phyloP scores from a whole-genome alignment of 116 monocot genomes.

The Dioscorea cayenensis region DNA sequence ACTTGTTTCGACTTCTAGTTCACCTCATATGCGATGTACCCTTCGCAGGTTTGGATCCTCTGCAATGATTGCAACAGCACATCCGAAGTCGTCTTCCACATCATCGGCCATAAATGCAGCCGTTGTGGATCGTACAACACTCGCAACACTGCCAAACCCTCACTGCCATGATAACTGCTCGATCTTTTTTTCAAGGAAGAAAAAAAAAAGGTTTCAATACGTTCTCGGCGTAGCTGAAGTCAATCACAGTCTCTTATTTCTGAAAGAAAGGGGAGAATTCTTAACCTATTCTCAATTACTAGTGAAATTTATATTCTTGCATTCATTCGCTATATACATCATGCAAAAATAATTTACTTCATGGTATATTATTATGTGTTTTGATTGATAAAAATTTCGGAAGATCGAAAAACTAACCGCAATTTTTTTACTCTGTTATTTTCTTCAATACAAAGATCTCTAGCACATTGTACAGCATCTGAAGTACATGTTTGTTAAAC shows the following conservation, averaged over 20 bases:
- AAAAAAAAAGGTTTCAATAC: not conserved
- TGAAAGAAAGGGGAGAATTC: too few relatives aligned
- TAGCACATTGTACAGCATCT: not conserved
- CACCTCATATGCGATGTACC: not conserved
- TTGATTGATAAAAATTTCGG: too few relatives aligned
- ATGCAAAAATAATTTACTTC: too few relatives aligned
- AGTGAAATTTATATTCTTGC: too few relatives aligned
- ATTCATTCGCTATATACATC: too few relatives aligned
- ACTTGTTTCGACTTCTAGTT: not conserved
- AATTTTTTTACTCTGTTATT: too few relatives aligned
- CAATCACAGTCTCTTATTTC: too few relatives aligned
- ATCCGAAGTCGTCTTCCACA: conserved; percentile 60
- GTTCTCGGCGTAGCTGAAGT: not conserved
- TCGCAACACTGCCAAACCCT: conserved; percentile 28
- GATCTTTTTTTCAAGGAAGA: not conserved
- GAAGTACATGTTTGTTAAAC: not conserved
- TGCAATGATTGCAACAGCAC: conserved; percentile 83
- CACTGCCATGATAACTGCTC: conserved; percentile 3
- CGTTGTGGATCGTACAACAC: conserved; percentile 82
- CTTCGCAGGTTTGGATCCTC: conserved; percentile 76
- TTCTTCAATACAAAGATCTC: too few relatives aligned
- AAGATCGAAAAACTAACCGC: too few relatives aligned
- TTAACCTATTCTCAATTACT: too few relatives aligned
- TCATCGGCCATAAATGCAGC: conserved; percentile 70
- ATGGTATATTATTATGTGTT: too few relatives aligned